Evolutionary conservation across 1,139 yeast genomes (phyloP), one percentile per base, ranked within the genome.

Genomic region (Komagataea norvegica): DNA sequence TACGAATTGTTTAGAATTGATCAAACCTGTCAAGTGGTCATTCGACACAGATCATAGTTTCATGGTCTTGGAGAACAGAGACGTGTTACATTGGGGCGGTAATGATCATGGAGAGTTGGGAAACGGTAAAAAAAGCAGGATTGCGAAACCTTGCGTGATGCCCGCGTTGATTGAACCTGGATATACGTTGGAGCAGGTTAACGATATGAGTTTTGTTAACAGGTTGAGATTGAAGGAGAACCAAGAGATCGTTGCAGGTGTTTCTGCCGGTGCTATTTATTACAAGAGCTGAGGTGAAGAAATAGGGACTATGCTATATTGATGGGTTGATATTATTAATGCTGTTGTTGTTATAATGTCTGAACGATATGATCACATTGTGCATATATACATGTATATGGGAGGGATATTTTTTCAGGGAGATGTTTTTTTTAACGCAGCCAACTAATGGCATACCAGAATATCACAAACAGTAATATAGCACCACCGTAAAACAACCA

Each of bases 61-160:
- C 33, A 74, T 82, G 8, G 75, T 78, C 3, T 64, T 86, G 45
- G 62, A 68, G 30, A 79, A 79, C 37, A 70, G 70, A 32, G 91
- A 84, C 53, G 82, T 87, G 16, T 59, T 83, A 32, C 72, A 68
- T 4, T 86, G 95, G 85, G 98, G 98, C 15, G 81, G 79, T 31
- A 89, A 88, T 56, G 83, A 79, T 51, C 66, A 49, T 48, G 95
- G 93, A 17, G 96, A 89, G 61, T 69, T 85, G 34, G 96, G 95
- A 15, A 87, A 79, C 52, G 95, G 95, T 17, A 83, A 80, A 54
- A 65, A 70, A 26, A 70, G 72, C 43, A 80, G 81, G 56, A 60
- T 70, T 13, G 64, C 79, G 25, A 70, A 68, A 47, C 95, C 95
- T 1, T 40, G 56, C 1, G 58, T 63, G 11, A 55, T 77, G 30